These are phyloP conservation scores for Melampsora americana DNA, from an alignment of 1,284 basidiomycete genomes.

Conservation along the genomic window DNA sequence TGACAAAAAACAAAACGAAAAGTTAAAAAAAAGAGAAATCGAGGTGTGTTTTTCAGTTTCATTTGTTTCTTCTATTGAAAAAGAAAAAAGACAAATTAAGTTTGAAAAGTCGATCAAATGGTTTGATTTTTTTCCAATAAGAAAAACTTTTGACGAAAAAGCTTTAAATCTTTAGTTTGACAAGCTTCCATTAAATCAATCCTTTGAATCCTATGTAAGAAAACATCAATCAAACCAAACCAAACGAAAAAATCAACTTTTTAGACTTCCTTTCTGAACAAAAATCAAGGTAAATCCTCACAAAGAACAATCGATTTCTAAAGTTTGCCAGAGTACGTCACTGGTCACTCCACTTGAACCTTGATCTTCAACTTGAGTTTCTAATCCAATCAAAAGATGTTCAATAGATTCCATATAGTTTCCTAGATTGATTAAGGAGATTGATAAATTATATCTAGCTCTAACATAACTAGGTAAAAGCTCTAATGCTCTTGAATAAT, in stretches of 20 bases:
- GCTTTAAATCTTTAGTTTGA: no score
- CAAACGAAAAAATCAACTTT: background rate
- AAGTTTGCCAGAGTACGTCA: constrained; percentile 19
- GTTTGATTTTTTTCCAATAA: background rate
- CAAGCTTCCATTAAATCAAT: no score
- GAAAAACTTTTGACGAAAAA: background rate
- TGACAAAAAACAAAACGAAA: no score
- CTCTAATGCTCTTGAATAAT: constrained; percentile 83
- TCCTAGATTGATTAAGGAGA: constrained; percentile 25
- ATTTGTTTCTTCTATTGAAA: no score
- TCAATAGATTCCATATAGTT: constrained; percentile 8
- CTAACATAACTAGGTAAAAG: constrained; percentile 91
- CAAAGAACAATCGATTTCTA: constrained; percentile 36
- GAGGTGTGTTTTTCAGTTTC: no score
- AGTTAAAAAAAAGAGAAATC: background rate
- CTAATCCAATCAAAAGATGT: constrained; percentile 2
- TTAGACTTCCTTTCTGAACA: no score
- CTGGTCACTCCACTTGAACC: constrained; percentile 15
- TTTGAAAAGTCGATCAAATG: no score
- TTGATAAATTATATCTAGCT: constrained; percentile 28
- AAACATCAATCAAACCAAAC: background rate
- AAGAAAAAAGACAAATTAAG: no score
- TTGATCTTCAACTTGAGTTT: constrained; percentile 6
- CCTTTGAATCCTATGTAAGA: no score
- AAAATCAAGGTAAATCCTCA: no score